Evolutionary conservation across 192 early-diverging fungal genomes (phyloP), one percentile per base, ranked within the genome.

Genomic region (Backusella parvicylindrica): DNA sequence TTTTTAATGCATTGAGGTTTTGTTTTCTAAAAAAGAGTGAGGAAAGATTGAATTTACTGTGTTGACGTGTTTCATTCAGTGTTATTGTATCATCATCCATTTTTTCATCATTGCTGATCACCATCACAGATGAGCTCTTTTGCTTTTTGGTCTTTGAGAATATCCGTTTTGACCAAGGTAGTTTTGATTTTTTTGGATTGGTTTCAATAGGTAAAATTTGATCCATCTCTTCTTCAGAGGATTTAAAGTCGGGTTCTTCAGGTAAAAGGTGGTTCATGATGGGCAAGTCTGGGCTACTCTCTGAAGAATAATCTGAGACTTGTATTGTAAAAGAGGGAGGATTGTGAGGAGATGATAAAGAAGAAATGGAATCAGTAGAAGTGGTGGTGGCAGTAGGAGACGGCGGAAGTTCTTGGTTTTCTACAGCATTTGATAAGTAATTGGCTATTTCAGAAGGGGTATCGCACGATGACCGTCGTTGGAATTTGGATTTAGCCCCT

Each of bases 381-480:
- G 53, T 28, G 0, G 53, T 8, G 8, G 23, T 4, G 26, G 53
- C 53, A 4, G 53, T 60, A 60, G 53, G 53, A 60, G 53, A 60
- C 23, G 21, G 53, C 23, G 53, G 53, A 60, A 60, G 53, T 60
- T 60, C 53, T 60, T 60, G 53, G 53, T 28, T 60, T 60, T 60
- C 53, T 13, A 60, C 53, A 28, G 53, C 12, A 23, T 60, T 60
- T 60, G 53, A 60, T 60, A 60, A 60, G 28, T 60, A 28, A 60
- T 60, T 60, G 53, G 53, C 2, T 26, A 60, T 60, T 28, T 60
- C 53, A 60, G 53, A 60, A 12, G 53, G 53, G 53, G 53, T 60
- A 60, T 28, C 53, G 53, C 53, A 60, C 53, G 53, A 60, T 28
- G 53, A 60, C 53, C 53, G 53, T 60, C 53, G 53, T 60, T 60